phyloP scores from a whole-genome alignment of 2,329 filamentous ascomycete species.

The Verticillium nonalfalfae region DNA sequence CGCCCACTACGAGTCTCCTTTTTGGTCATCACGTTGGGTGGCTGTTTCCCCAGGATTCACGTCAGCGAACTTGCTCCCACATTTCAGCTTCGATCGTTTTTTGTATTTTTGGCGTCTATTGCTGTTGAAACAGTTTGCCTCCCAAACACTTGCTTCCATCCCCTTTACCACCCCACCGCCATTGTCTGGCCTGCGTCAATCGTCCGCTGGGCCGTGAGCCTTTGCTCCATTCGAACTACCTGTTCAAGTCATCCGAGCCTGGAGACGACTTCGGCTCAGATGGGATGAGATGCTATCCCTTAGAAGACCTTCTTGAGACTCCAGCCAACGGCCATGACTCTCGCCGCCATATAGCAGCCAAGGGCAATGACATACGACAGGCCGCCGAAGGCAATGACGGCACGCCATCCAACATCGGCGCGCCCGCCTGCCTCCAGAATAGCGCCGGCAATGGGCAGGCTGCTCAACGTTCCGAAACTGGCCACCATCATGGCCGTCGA shows the following conservation, averaged over 20 bases:
- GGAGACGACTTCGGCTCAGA: neutral
- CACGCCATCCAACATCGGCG: constrained; percentile 6
- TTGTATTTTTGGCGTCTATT: neutral
- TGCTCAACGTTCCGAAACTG: constrained; percentile 58
- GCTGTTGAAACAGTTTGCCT: neutral
- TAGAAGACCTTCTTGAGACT: constrained; percentile 4
- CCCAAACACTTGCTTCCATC: neutral
- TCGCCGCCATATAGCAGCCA: constrained; percentile 7
- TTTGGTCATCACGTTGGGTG: neutral
- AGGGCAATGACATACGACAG: constrained; percentile 9
- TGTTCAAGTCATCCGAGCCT: neutral
- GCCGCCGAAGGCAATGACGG: constrained; percentile 8
- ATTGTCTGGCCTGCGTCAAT: neutral
- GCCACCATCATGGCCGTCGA: constrained; percentile 74
- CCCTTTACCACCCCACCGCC: neutral
- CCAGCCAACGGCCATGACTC: constrained; percentile 8
- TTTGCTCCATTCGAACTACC: neutral
- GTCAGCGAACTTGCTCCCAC: neutral
- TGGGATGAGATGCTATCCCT: neutral
- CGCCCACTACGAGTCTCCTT: neutral
- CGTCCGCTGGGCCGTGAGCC: neutral
- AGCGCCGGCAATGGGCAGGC: constrained; percentile 36
- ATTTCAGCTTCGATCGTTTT: neutral
- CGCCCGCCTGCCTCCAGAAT: constrained; percentile 8
- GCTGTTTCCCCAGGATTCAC: neutral